A percentile compares a stretch with the other conserved stretches of the same genome.
These are phyloP conservation scores for Hymenoscyphus scutula DNA, from an alignment of 2,329 filamentous ascomycete genomes.

Conservation along the genomic window DNA sequence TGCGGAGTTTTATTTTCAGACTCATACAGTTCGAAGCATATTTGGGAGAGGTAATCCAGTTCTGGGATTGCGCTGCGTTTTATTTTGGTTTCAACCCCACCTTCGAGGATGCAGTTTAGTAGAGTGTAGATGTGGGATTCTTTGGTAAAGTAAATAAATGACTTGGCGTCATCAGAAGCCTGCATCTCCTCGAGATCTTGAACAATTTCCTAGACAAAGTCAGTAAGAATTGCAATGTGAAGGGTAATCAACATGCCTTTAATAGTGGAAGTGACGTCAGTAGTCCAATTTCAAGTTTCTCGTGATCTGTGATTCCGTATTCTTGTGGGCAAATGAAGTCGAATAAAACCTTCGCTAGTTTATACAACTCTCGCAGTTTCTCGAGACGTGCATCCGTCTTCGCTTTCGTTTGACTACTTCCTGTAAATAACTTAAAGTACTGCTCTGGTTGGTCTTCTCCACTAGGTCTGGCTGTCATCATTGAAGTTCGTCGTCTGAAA, in stretches of 20 bases:
- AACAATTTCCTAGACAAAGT: slow-evolving; percentile 73
- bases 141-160: slow-evolving; percentile 99
- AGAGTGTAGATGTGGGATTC: slow-evolving; percentile 98
- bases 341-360: slow-evolving; percentile 89
- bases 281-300: slow-evolving; percentile 98
- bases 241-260: slow-evolving; percentile 40
- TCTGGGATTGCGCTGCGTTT: slow-evolving; percentile 92
- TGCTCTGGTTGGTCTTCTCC: slow-evolving; percentile 51
- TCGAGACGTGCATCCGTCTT: slow-evolving; percentile 84
- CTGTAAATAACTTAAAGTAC: slow-evolving; percentile 90
- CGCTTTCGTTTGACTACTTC: slow-evolving; percentile 68
- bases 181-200: slow-evolving; percentile 96
- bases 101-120: slow-evolving; percentile 95
- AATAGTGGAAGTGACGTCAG: slow-evolving; percentile 89
- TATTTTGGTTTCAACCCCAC: slow-evolving; percentile 95
- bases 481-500: slow-evolving; percentile 61
- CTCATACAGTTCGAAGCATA: slow-evolving; percentile 97
- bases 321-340: slow-evolving; percentile 99
- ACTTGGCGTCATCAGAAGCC: slow-evolving; percentile 88
- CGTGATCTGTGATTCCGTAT: slow-evolving; percentile 91
- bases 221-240: slow-evolving; percentile 9
- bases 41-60: slow-evolving; percentile 94
- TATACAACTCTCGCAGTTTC: slow-evolving; percentile 89
- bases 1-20: slow-evolving; percentile 62
- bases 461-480: slow-evolving; percentile 52